Evolutionary conservation across 768 basidiomycete genomes (phyloP).

Genomic region (Mycena vitilis): DNA sequence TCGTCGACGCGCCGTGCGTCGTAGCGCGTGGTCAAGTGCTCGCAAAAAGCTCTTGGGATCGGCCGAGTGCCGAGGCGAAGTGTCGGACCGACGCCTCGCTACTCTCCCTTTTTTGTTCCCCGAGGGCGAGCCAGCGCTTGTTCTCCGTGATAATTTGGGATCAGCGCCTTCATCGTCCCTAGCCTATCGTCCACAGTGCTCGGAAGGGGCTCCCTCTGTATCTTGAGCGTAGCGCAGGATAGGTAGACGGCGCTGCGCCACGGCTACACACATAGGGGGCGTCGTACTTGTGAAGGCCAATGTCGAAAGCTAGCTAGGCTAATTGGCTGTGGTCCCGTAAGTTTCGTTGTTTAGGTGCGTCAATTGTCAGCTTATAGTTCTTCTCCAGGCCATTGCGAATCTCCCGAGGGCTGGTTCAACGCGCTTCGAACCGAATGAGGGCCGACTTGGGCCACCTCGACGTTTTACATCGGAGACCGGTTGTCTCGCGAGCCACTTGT

Average conservation of each 20-base stretch:
- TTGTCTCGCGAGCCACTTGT: conserved; percentile 85
- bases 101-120: too few relatives aligned
- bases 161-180: too few relatives aligned
- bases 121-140: too few relatives aligned
- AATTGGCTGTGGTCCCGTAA: conserved; percentile 88
- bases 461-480: conserved; percentile 78
- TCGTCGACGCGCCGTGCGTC: conserved; percentile 81
- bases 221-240: too few relatives aligned
- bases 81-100: too few relatives aligned
- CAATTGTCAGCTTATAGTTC: conserved; percentile 14
- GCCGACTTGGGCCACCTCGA: conserved; percentile 81
- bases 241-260: too few relatives aligned
- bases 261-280: too few relatives aligned
- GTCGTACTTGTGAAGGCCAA: too few relatives aligned
- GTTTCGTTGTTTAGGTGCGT: conserved; percentile 36
- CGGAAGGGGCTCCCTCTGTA: too few relatives aligned
- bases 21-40: conserved; percentile 85
- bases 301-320: conserved; percentile 76
- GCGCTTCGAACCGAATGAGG: conserved; percentile 75
- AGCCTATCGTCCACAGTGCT: too few relatives aligned
- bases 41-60: conserved; percentile 75
- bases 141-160: too few relatives aligned
- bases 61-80: conserved; percentile 62
- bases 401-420: conserved; percentile 71
- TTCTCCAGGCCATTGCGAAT: conserved; percentile 74